Conservation (phyloP, 106 monocot genomes). For the Vanilla planifolia region DNA sequence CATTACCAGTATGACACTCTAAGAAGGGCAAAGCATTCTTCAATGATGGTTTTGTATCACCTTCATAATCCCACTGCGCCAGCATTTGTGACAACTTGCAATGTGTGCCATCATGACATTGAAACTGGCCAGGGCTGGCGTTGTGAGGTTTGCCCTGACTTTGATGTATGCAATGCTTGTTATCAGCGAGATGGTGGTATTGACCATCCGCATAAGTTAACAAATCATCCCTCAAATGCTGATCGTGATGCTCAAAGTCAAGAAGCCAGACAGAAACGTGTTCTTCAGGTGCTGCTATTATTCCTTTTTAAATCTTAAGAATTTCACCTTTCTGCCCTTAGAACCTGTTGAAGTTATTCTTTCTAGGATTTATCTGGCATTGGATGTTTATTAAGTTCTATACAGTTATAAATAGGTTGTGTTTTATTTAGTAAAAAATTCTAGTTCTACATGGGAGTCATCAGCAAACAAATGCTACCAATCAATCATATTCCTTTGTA, state of each 20-base stretch:
- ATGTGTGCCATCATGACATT: constrained; percentile 73
- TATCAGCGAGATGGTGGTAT: constrained; percentile 70
- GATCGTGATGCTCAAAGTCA: constrained; percentile 85
- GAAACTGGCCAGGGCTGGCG: constrained; percentile 95
- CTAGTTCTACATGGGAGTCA: too few relatives aligned
- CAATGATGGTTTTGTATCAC: constrained; percentile 97
- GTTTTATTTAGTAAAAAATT: too few relatives aligned
- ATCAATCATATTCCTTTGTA: too few relatives aligned
- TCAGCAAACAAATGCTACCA: too few relatives aligned
- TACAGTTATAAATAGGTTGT: too few relatives aligned
- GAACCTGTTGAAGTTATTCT: neutral
- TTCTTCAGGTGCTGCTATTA: constrained; percentile 55
- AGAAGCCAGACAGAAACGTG: constrained; percentile 86
- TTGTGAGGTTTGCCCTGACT: constrained; percentile 89
- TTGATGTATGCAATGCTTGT: constrained; percentile 86
- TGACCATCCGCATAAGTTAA: constrained; percentile 79
- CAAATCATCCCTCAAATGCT: constrained; percentile 72
- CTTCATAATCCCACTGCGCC: constrained; percentile 98
- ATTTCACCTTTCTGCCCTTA: neutral
- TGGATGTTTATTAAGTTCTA: too few relatives aligned
- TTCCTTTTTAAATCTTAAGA: neutral
- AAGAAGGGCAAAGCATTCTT: constrained; percentile 94
- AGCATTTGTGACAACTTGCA: constrained; percentile 91
- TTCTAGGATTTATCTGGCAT: too few relatives aligned
- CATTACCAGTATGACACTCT: constrained; percentile 98